phyloP scores from a whole-genome alignment of 2,329 filamentous ascomycete genomes.

The Blastomyces emzantsi region DNA sequence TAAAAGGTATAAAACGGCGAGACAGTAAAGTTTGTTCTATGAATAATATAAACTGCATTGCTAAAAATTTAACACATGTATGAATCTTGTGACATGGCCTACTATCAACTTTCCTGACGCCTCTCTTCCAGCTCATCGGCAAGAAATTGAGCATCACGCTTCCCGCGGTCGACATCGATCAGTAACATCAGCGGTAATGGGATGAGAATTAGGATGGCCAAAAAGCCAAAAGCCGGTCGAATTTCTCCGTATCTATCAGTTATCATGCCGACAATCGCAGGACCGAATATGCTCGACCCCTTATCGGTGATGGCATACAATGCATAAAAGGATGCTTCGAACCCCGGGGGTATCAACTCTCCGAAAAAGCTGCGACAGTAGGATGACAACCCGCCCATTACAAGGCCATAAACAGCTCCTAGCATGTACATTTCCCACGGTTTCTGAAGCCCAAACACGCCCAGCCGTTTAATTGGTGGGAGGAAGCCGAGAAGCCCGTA shows the following conservation, averaged over 20 bases:
- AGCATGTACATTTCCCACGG: conserved; percentile 96
- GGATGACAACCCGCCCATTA: conserved; percentile 82
- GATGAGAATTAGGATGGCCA: conserved; percentile 72
- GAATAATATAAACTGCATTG: not conserved
- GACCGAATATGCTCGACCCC: conserved; percentile 86
- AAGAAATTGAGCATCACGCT: conserved; percentile 56
- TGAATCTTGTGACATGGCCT: not conserved
- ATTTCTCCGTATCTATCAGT: conserved; percentile 77
- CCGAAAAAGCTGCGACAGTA: conserved; percentile 91
- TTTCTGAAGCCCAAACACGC: conserved; percentile 77
- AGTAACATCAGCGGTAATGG: conserved; percentile 77
- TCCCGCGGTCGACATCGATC: conserved; percentile 74
- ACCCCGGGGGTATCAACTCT: conserved; percentile 87
- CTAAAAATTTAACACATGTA: not conserved
- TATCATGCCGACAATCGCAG: conserved; percentile 85
- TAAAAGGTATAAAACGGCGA: not conserved
- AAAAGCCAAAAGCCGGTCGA: conserved; percentile 82
- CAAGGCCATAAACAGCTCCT: conserved; percentile 82
- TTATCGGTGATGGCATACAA: conserved; percentile 98
- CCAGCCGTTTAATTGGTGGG: conserved; percentile 64
- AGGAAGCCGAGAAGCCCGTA: conserved; percentile 87
- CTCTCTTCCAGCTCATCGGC: conserved; percentile 43
- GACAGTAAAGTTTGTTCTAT: not conserved
- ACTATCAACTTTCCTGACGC: not conserved
- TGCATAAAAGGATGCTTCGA: conserved; percentile 92